These are phyloP conservation scores for Plasmodium knowlesi DNA, from an alignment of 169 alveolate genomes.

Conservation along the genomic window DNA sequence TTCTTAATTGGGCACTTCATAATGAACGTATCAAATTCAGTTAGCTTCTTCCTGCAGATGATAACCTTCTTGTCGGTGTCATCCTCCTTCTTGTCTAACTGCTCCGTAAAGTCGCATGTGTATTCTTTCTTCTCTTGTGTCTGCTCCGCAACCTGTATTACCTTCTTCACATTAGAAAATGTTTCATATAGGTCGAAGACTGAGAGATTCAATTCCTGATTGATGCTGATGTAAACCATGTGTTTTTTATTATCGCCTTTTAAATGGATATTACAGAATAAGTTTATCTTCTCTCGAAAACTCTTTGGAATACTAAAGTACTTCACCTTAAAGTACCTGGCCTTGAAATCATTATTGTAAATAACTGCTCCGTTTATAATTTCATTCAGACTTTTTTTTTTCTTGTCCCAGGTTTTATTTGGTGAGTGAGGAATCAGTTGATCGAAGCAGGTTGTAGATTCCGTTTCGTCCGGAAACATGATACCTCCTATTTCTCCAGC, in stretches of 20 bases:
- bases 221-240: constrained; percentile 45
- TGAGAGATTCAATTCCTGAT: constrained; percentile 45
- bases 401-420: constrained; percentile 10
- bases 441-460: constrained; percentile 53
- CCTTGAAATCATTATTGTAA: constrained; percentile 40
- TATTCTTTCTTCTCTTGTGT: constrained; percentile 16
- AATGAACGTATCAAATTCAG: constrained; percentile 38
- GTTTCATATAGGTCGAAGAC: constrained; percentile 18
- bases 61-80: background rate
- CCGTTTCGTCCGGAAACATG: constrained; percentile 7
- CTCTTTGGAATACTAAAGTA: constrained; percentile 37
- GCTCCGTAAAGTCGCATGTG: constrained; percentile 37
- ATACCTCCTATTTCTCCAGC: constrained; percentile 66
- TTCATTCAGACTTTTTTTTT: constrained; percentile 12
- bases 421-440: constrained; percentile 6
- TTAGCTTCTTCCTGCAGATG: constrained; percentile 45
- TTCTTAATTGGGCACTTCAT: constrained; percentile 21
- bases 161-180: constrained; percentile 13
- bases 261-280: constrained; percentile 18
- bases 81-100: background rate
- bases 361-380: constrained; percentile 10
- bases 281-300: background rate
- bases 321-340: constrained; percentile 18
- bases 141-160: background rate
- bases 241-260: background rate